Evolutionary conservation across 805 yeast species (phyloP).

Genomic region (Candida jianshihensis): DNA sequence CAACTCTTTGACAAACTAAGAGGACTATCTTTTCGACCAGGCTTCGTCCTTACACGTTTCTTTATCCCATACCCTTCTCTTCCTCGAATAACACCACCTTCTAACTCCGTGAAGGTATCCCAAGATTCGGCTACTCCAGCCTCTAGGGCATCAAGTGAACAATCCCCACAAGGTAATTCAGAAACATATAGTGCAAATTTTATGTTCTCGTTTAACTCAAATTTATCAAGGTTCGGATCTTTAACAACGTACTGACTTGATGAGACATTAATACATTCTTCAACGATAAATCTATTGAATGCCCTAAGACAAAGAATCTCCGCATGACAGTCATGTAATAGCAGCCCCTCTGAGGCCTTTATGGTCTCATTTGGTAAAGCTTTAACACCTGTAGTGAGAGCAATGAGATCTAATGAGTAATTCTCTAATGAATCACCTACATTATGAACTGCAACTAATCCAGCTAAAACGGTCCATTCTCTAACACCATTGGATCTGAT

Average conservation of each 20-base stretch:
- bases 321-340: conserved; percentile 88
- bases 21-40: conserved; percentile 80
- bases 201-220: conserved; percentile 28
- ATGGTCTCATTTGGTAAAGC: conserved; percentile 51
- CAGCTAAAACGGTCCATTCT: conserved; percentile 86
- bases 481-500: conserved; percentile 52
- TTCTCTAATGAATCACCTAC: conserved; percentile 12
- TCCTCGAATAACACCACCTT: conserved; percentile 44
- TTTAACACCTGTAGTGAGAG: conserved; percentile 79
- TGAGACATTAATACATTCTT: conserved; percentile 12
- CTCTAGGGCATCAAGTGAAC: conserved; percentile 47
- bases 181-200: conserved; percentile 57
- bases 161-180: conserved; percentile 89
- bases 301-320: conserved; percentile 71
- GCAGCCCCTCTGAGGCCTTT: conserved; percentile 40
- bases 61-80: conserved; percentile 45
- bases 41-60: conserved; percentile 83
- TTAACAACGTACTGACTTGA: conserved; percentile 8
- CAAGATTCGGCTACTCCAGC: conserved; percentile 24
- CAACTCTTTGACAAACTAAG: conserved; percentile 77
- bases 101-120: conserved; percentile 9
- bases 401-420: conserved; percentile 29
- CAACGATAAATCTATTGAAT: conserved; percentile 39
- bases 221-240: conserved; percentile 12
- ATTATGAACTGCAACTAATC: conserved; percentile 43